phyloP scores from a whole-genome alignment of 2,329 filamentous ascomycete species.

The Paraphoma chrysanthemicola region DNA sequence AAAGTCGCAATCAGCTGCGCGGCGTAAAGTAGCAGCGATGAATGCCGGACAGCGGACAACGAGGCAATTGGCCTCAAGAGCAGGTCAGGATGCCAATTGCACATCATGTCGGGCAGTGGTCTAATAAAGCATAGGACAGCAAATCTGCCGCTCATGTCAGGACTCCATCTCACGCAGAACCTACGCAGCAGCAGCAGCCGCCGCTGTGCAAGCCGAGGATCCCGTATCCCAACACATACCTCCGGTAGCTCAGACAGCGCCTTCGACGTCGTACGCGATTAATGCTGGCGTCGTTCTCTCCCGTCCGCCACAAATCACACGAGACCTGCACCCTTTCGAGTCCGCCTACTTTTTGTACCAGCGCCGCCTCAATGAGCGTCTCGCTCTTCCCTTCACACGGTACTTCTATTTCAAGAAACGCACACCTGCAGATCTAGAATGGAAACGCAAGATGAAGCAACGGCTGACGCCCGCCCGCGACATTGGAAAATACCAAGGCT shows the following conservation, averaged over 20 bases:
- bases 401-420: constrained; percentile 96
- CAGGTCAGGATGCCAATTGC: constrained; percentile 41
- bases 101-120: constrained; percentile 2
- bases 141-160: constrained; percentile 56
- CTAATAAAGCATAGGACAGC: constrained; percentile 47
- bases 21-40: constrained; percentile 39
- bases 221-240: constrained; percentile 37
- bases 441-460: constrained; percentile 83
- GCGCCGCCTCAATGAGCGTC: constrained; percentile 91
- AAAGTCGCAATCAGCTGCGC: background rate
- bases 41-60: constrained; percentile 54
- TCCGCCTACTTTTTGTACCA: constrained; percentile 96
- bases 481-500: constrained; percentile 82
- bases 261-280: constrained; percentile 52
- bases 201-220: constrained; percentile 44
- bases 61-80: constrained; percentile 51
- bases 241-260: constrained; percentile 49
- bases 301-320: constrained; percentile 85
- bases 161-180: constrained; percentile 46
- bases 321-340: constrained; percentile 84
- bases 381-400: constrained; percentile 84
- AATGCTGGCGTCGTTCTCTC: constrained; percentile 80
- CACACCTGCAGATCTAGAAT: constrained; percentile 84
- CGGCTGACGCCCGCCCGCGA: constrained; percentile 82
- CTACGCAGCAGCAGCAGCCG: constrained; percentile 45